phyloP scores from a whole-genome alignment of 805 yeast genomes.

The Brettanomyces custersianus region DNA sequence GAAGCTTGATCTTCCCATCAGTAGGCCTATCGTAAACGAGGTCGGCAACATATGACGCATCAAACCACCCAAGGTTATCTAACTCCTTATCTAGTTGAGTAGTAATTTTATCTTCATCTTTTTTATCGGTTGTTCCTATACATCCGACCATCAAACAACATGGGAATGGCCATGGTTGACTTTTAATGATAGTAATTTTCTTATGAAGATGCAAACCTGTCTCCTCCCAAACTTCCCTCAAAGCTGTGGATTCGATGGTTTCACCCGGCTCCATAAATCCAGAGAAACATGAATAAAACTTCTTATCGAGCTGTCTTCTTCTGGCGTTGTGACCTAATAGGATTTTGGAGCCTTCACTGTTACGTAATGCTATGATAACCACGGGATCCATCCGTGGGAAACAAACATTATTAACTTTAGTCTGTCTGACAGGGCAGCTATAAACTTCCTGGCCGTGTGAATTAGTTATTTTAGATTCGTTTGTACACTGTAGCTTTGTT shows the following conservation, averaged over 20 bases:
- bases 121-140: constrained; percentile 58
- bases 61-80: constrained; percentile 81
- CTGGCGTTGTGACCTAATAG: constrained; percentile 65
- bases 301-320: constrained; percentile 13
- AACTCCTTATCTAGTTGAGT: constrained; percentile 82
- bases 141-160: constrained; percentile 92
- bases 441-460: background rate
- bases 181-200: constrained; percentile 50
- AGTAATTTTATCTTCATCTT: constrained; percentile 31
- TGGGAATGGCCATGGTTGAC: constrained; percentile 99
- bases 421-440: constrained; percentile 31
- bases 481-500: constrained; percentile 46
- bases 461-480: constrained; percentile 17
- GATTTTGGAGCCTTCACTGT: constrained; percentile 48
- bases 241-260: constrained; percentile 78
- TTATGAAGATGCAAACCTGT: constrained; percentile 58
- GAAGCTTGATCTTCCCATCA: constrained; percentile 1
- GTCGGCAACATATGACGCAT: constrained; percentile 37
- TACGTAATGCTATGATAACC: constrained; percentile 71
- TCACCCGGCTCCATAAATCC: constrained; percentile 97
- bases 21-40: constrained; percentile 7
- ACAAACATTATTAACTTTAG: constrained; percentile 60
- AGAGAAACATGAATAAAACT: constrained; percentile 79
- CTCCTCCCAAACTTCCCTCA: constrained; percentile 92
- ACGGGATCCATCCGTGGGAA: constrained; percentile 93